Evolutionary conservation across 2,329 filamentous ascomycete species (phyloP), one percentile per base, ranked within the genome.

Genomic region (Talaromyces islandicus): DNA sequence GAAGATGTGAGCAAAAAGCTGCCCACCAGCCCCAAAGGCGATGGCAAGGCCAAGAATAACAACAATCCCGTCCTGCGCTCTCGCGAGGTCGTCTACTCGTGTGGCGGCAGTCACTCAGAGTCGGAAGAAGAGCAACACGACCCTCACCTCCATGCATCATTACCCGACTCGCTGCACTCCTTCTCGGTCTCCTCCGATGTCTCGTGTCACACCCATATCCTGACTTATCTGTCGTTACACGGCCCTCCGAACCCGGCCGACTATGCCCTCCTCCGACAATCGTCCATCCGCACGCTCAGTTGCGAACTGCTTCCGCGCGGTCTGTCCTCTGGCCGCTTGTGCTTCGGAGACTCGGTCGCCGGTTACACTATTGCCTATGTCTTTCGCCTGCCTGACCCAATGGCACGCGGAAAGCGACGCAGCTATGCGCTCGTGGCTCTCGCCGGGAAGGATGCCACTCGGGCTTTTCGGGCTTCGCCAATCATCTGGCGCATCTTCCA

Each of bases 341-440:
- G 80, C 66, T 85, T 85, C 64, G 83, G 83, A 29, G 83, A 85
- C 63, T 75, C 80, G 0, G 76, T 76, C 21, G 77, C 80, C 6
- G 83, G 83, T 57, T 84, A 85, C 71, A 85, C 83, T 19, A 82
- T 85, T 57, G 82, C 83, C 48, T 85, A 84, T 67, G 78, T 84
- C 46, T 85, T 85, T 69, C 81, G 82, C 51, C 76, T 85, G 19
- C 80, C 81, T 14, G 83, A 85, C 65, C 81, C 82, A 17, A 79
- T 83, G 69, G 82, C 83, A 10, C 80, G 83, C 59, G 83, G 83
- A 38, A 79, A 81, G 61, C 77, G 80, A 61, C 79, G 83, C 58
- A 82, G 79, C 41, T 85, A 85, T 70, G 83, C 83, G 1, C 75
- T 85, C 29, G 77, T 85, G 56, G 83, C 82, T 12, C 75, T 85